Evolutionary conservation across 257 asterid genomes (phyloP).

Genomic region (Solanum pennellii): DNA sequence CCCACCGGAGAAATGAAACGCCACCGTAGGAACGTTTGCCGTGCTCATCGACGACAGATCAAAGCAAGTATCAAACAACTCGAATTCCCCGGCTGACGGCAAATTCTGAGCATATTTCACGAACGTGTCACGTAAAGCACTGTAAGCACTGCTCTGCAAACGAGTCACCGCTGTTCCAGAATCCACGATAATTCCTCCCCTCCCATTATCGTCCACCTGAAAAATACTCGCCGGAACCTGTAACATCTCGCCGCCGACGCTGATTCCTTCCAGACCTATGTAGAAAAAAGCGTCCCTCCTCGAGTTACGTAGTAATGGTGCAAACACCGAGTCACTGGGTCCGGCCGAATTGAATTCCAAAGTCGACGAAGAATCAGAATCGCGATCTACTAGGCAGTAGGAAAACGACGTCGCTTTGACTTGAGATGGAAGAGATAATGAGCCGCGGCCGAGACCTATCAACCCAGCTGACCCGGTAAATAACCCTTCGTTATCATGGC

Average conservation of each 20-base stretch:
- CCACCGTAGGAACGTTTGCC: not conserved
- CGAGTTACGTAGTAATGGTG: not conserved
- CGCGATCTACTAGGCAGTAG: conserved; percentile 2
- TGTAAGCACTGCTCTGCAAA: not conserved
- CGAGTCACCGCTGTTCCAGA: conserved; percentile 7
- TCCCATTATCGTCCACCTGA: not conserved
- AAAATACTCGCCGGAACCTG: not conserved
- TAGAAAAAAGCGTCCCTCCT: not conserved
- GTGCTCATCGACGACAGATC: not conserved
- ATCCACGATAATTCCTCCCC: conserved; percentile 7
- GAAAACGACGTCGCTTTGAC: conserved; percentile 3
- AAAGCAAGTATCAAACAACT: not conserved
- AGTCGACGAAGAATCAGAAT: not conserved
- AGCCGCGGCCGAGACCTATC: not conserved
- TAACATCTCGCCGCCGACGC: not conserved
- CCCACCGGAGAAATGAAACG: not conserved
- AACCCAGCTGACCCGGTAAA: not conserved
- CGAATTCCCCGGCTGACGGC: not conserved
- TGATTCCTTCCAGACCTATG: conserved; percentile 1
- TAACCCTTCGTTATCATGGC: not conserved
- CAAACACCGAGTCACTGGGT: not conserved
- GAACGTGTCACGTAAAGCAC: not conserved
- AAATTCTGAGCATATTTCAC: not conserved
- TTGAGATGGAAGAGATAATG: not conserved
- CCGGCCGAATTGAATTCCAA: conserved; percentile 7